phyloP scores from a whole-genome alignment of 352 stramenopile species.

The Globisporangium cederbergense region DNA sequence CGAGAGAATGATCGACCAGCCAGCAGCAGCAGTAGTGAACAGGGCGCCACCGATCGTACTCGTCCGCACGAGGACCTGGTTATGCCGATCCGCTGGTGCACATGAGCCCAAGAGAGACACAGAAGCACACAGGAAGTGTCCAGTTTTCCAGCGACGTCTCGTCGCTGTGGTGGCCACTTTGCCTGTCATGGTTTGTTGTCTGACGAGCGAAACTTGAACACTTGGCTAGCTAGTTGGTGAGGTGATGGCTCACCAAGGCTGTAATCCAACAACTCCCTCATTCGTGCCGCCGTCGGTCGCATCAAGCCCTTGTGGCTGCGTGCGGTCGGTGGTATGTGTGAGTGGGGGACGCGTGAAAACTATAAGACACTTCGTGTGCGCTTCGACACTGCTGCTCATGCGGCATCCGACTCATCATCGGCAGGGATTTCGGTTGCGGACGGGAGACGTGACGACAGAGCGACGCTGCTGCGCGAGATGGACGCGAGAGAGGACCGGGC shows the following conservation, averaged over 20 bases:
- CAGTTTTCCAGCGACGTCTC: conserved; percentile 2
- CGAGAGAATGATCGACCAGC: neutral
- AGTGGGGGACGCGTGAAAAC: conserved; percentile 19
- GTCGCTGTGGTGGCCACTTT: conserved; percentile 10
- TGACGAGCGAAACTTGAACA: conserved; percentile 5
- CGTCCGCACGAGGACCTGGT: neutral
- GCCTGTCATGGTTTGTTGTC: conserved; percentile 5
- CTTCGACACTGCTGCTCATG: conserved; percentile 4
- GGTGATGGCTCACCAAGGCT: conserved; percentile 81
- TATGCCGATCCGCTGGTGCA: neutral
- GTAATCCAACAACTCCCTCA: conserved; percentile 48
- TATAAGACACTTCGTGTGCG: conserved; percentile 11
- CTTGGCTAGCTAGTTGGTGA: conserved; percentile 49
- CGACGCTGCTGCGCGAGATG: neutral
- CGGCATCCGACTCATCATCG: conserved; percentile 42
- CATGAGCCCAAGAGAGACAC: neutral
- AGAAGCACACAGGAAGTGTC: neutral
- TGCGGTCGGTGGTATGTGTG: conserved; percentile 1
- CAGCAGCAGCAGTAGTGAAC: neutral
- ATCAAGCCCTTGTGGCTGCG: conserved; percentile 6
- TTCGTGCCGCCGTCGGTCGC: neutral
- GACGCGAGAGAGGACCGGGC: neutral
- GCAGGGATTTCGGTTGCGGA: conserved; percentile 20
- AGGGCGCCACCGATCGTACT: neutral
- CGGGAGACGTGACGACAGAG: conserved; percentile 3